A percentile compares a stretch with the other conserved stretches of the same genome.
These are phyloP conservation scores for Tetracladium setigerum DNA, from an alignment of 495 filamentous ascomycete species.

Conservation along the genomic window DNA sequence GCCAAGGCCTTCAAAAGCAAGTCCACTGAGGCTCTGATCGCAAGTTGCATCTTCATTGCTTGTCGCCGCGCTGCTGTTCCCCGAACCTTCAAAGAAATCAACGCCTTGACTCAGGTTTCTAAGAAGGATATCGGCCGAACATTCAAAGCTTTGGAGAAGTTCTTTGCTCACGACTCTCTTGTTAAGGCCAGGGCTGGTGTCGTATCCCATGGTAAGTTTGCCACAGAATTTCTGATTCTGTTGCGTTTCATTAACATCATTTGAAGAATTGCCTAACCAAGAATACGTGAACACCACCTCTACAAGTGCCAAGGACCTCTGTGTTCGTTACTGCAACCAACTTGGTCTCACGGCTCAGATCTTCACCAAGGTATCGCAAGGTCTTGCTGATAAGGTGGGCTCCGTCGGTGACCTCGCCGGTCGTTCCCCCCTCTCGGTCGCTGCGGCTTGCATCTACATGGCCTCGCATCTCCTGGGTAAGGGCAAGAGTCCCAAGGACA, in stretches of 20 bases:
- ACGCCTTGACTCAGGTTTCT: conserved; percentile 81
- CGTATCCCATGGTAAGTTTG: conserved; percentile 37
- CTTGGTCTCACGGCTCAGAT: conserved; percentile 58
- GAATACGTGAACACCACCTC: conserved; percentile 70
- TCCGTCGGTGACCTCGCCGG: conserved; percentile 74
- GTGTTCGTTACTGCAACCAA: conserved; percentile 79
- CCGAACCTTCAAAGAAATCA: conserved; percentile 89
- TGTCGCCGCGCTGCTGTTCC: conserved; percentile 83
- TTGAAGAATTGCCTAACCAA: conserved; percentile 10
- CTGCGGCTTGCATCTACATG: conserved; percentile 95
- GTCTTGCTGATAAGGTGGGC: conserved; percentile 66
- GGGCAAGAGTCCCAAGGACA: conserved; percentile 74
- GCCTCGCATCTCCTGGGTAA: conserved; percentile 75
- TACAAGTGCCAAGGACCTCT: conserved; percentile 78
- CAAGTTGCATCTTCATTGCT: conserved; percentile 94
- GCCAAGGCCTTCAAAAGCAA: conserved; percentile 92
- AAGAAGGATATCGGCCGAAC: conserved; percentile 96
- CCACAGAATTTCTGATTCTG: conserved; percentile 5
- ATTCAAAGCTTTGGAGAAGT: conserved; percentile 87
- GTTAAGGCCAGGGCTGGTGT: conserved; percentile 43
- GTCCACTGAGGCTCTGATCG: conserved; percentile 86
- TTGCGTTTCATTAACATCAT: conserved; percentile 18
- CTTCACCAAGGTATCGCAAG: conserved; percentile 63
- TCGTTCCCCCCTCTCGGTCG: conserved; percentile 88
- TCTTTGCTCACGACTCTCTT: conserved; percentile 57